Percentiles rank a stretch among this genome's conserved stretches.
These are phyloP conservation scores for Calonectria naviculata DNA, from an alignment of 2,329 filamentous ascomycete species.

Conservation along the genomic window DNA sequence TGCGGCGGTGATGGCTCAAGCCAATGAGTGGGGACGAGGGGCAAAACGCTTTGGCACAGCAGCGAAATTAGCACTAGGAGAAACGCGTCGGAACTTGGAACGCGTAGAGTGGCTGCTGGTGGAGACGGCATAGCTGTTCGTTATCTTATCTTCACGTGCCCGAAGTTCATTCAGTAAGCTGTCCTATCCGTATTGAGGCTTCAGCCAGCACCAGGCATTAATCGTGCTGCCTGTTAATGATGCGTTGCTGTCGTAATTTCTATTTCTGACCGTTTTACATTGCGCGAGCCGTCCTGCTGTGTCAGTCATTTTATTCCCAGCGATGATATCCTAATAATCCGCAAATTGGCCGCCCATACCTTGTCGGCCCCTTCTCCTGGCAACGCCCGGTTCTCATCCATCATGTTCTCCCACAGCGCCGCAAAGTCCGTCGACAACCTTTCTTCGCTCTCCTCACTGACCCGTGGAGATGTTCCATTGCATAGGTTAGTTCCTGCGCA, in stretches of 20 bases:
- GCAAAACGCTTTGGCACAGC: constrained; percentile 33
- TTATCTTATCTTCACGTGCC: constrained; percentile 35
- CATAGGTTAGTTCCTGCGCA: constrained; percentile 58
- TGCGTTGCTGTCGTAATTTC: constrained; percentile 32
- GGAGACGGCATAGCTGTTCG: background rate
- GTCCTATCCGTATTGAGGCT: constrained; percentile 37
- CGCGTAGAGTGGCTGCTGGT: constrained; percentile 13
- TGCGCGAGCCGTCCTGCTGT: constrained; percentile 24
- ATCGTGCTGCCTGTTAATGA: constrained; percentile 29
- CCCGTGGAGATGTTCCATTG: constrained; percentile 67
- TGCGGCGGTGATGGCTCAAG: constrained; percentile 32
- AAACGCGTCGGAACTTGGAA: constrained; percentile 21
- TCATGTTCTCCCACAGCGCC: constrained; percentile 70
- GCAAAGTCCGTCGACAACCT: constrained; percentile 76
- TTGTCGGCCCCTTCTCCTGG: constrained; percentile 44
- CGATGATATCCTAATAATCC: constrained; percentile 63
- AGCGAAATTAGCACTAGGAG: constrained; percentile 18
- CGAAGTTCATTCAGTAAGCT: constrained; percentile 21
- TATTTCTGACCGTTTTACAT: constrained; percentile 23
- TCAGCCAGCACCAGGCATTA: constrained; percentile 24
- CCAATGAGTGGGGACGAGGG: constrained; percentile 38
- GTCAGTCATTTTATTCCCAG: constrained; percentile 41
- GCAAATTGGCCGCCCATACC: constrained; percentile 46
- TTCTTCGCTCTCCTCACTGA: constrained; percentile 61
- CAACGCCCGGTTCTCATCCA: constrained; percentile 38